These are phyloP conservation scores for Phytophthora lateralis DNA, from an alignment of 352 stramenopile genomes.

Conservation along the genomic window DNA sequence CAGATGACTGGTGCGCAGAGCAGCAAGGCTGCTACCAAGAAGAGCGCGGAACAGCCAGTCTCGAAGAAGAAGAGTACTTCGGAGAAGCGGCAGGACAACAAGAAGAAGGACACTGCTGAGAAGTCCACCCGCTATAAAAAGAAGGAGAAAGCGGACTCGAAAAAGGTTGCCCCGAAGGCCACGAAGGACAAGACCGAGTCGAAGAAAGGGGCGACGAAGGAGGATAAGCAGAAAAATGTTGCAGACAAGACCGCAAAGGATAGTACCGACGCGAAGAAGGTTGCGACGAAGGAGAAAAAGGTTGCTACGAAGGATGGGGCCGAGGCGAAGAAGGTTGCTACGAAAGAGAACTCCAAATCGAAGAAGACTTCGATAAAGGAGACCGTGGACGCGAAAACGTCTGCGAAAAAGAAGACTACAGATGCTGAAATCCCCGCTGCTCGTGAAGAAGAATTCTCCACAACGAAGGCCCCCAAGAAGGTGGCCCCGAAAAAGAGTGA, in stretches of 20 bases:
- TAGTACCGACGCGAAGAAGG: conserved; percentile 3
- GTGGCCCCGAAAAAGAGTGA: conserved; percentile 31
- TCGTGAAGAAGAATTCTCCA: conserved; percentile 5
- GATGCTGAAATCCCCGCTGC: conserved; percentile 11
- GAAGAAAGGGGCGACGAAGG: conserved; percentile 10
- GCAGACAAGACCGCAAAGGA: conserved; percentile 11
- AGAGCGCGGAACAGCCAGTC: conserved; percentile 13
- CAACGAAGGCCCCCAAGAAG: conserved; percentile 27
- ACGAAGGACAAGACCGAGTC: conserved; percentile 1
- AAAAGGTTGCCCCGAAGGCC: conserved; percentile 5
- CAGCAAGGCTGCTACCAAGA: conserved; percentile 10
- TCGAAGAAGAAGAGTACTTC: conserved; percentile 19
- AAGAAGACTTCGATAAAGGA: conserved; percentile 8
- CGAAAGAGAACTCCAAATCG: conserved; percentile 9
- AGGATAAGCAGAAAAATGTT: conserved; percentile 3
- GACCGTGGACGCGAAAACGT: conserved; percentile 7
- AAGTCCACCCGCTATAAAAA: not conserved
- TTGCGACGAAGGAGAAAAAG: conserved; percentile 14
- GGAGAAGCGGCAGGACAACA: conserved; percentile 9
- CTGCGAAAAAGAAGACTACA: conserved; percentile 13
- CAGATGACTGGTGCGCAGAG: conserved; percentile 8
- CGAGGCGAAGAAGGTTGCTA: conserved; percentile 1
- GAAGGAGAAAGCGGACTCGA: conserved; percentile 15
- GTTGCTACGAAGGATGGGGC: not conserved
- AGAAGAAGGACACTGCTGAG: conserved; percentile 9